Conservation (phyloP, 1,284 basidiomycete genomes). For the Megacollybia platyphylla region DNA sequence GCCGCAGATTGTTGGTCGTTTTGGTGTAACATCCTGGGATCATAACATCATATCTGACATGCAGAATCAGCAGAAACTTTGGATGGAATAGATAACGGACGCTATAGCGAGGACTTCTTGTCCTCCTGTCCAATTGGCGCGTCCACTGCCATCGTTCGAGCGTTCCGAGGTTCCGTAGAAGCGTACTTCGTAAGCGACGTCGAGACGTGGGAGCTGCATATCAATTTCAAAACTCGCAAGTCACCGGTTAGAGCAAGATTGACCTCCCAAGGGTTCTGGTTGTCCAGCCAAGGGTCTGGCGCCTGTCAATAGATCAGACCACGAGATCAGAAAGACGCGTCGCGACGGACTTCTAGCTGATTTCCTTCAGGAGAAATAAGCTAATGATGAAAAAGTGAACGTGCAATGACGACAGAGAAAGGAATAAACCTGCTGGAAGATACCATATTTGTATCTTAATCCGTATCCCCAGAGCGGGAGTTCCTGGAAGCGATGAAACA, state of each 20-base stretch:
- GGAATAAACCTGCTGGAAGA: slow-evolving; percentile 66
- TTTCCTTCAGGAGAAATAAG: slow-evolving; percentile 75
- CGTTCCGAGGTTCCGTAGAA: slow-evolving; percentile 80
- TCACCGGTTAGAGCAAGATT: slow-evolving; percentile 2
- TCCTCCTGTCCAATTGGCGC: slow-evolving; percentile 75
- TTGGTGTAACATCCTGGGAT: slow-evolving; percentile 77
- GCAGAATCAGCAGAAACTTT: too few relatives aligned
- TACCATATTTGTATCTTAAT: slow-evolving; percentile 80
- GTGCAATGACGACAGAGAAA: neutral
- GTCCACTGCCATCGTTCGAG: slow-evolving; percentile 43
- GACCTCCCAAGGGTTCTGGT: slow-evolving; percentile 79
- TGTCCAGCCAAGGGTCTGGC: slow-evolving; percentile 86
- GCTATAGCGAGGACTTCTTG: slow-evolving; percentile 86
- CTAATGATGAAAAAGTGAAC: slow-evolving; percentile 6
- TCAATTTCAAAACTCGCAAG: neutral
- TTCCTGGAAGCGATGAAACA: slow-evolving; percentile 16
- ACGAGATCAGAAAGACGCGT: neutral
- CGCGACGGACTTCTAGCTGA: slow-evolving; percentile 56
- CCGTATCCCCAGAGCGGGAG: slow-evolving; percentile 80
- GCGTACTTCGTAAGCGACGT: slow-evolving; percentile 70
- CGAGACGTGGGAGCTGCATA: slow-evolving; percentile 60
- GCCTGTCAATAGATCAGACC: slow-evolving; percentile 42
- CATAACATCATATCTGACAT: slow-evolving; percentile 61
- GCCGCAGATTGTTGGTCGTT: slow-evolving; percentile 67
- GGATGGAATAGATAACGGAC: neutral